Conservation (phyloP, 192 early-diverging fungal species). For the Cladochytrium replicatum region DNA sequence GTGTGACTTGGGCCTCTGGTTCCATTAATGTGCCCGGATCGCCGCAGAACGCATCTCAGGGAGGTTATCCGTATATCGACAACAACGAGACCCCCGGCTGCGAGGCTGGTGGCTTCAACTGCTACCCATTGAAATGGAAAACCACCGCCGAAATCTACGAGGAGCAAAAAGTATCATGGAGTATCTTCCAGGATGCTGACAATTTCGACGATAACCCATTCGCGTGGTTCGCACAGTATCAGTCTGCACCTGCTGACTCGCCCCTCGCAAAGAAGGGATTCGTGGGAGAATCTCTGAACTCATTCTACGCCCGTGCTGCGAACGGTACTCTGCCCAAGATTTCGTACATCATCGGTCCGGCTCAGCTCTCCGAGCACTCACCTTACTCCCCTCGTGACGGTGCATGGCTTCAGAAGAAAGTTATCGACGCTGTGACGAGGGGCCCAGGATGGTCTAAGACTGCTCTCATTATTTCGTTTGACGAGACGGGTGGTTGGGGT, state of each 20-base stretch:
- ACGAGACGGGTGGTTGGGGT: background rate
- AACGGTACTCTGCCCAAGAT: background rate
- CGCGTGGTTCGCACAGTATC: background rate
- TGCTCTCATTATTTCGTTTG: background rate
- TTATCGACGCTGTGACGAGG: background rate
- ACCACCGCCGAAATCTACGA: background rate
- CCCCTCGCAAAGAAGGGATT: background rate
- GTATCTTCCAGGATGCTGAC: constrained; percentile 3
- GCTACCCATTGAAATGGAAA: constrained; percentile 2
- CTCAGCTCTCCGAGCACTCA: background rate
- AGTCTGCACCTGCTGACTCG: background rate
- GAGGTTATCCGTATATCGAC: background rate
- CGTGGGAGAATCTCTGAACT: too few relatives aligned
- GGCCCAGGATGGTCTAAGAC: background rate
- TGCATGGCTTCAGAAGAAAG: background rate
- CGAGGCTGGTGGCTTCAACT: background rate
- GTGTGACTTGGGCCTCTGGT: constrained; percentile 2
- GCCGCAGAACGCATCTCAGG: too few relatives aligned
- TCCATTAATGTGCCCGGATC: background rate
- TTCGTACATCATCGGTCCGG: background rate
- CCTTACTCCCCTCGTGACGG: background rate
- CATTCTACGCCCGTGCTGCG: background rate
- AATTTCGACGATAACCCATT: constrained; percentile 3
- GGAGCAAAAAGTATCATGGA: background rate
- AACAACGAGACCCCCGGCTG: constrained; percentile 6